Evolutionary conservation across 2,329 filamentous ascomycete species (phyloP).

Genomic region (Monosporascus sp.): DNA sequence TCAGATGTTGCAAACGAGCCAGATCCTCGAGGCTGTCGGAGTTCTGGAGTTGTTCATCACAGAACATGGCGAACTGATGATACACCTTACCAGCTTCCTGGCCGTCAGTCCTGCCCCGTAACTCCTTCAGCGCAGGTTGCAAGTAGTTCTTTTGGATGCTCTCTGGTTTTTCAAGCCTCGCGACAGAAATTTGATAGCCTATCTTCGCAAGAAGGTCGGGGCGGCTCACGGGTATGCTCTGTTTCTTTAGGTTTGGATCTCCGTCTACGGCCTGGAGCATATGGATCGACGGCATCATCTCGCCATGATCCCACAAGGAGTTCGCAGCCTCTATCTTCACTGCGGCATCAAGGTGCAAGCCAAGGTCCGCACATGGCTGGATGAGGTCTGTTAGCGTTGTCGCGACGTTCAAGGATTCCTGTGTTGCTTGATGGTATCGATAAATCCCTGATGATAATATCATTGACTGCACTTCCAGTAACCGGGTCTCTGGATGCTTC

Average conservation of each 20-base stretch:
- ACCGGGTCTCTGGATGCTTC: conserved; percentile 57
- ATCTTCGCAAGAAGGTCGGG: conserved; percentile 82
- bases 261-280: conserved; percentile 75
- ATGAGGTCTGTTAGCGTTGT: conserved; percentile 78
- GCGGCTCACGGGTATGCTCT: conserved; percentile 66
- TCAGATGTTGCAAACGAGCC: conserved; percentile 71
- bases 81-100: conserved; percentile 82
- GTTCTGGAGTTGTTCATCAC: conserved; percentile 88
- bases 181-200: conserved; percentile 83
- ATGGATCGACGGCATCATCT: conserved; percentile 81
- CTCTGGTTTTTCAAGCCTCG: conserved; percentile 85
- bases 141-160: conserved; percentile 85
- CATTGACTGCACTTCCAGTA: conserved; percentile 73
- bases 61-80: conserved; percentile 92
- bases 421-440: conserved; percentile 73
- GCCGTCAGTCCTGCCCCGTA: conserved; percentile 64
- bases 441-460: conserved; percentile 71
- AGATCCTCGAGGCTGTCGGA: conserved; percentile 81
- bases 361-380: conserved; percentile 62
- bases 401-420: conserved; percentile 82
- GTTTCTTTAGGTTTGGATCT: conserved; percentile 57
- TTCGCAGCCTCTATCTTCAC: conserved; percentile 80
- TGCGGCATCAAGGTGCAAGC: conserved; percentile 70
- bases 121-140: conserved; percentile 74
- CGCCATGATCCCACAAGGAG: conserved; percentile 90